Evolutionary conservation across 2,329 filamentous ascomycete genomes (phyloP).

Genomic region (Paecilomyces formosus): DNA sequence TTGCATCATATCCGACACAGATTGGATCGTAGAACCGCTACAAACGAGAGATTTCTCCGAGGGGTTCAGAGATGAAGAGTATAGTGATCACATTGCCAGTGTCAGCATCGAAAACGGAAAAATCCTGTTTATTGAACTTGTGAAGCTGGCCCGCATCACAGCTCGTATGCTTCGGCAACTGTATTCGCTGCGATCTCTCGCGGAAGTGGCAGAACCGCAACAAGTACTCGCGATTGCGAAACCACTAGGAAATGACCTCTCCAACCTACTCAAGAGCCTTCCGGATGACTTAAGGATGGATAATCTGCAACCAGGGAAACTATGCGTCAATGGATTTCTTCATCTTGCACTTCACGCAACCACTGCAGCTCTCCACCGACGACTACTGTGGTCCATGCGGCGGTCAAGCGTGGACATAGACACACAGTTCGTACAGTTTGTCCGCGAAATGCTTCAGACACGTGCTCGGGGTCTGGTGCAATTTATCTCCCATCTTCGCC

Average conservation of each 20-base stretch:
- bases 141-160: constrained; percentile 1
- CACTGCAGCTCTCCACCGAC: constrained; percentile 4
- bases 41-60: constrained; percentile 3
- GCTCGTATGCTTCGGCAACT: constrained; percentile 1
- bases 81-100: constrained; percentile 2
- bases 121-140: constrained; percentile 1
- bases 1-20: constrained; percentile 2
- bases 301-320: constrained; percentile 2
- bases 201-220: constrained; percentile 1
- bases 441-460: constrained; percentile 2
- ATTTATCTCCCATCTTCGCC: constrained; percentile 3
- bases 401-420: not conserved
- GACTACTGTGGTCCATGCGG: constrained; percentile 2
- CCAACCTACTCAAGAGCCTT: not conserved
- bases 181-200: constrained; percentile 3
- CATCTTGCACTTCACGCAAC: constrained; percentile 6
- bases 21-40: constrained; percentile 4
- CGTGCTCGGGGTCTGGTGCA: constrained; percentile 2
- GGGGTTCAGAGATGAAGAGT: constrained; percentile 1
- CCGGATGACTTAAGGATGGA: constrained; percentile 3
- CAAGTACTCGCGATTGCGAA: constrained; percentile 5
- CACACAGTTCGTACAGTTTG: constrained; percentile 1
- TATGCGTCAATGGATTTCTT: constrained; percentile 4
- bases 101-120: constrained; percentile 6
- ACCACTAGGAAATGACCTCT: constrained; percentile 3